Evolutionary conservation across 352 stramenopile species (phyloP).

Genomic region (Pythium brachiatum): DNA sequence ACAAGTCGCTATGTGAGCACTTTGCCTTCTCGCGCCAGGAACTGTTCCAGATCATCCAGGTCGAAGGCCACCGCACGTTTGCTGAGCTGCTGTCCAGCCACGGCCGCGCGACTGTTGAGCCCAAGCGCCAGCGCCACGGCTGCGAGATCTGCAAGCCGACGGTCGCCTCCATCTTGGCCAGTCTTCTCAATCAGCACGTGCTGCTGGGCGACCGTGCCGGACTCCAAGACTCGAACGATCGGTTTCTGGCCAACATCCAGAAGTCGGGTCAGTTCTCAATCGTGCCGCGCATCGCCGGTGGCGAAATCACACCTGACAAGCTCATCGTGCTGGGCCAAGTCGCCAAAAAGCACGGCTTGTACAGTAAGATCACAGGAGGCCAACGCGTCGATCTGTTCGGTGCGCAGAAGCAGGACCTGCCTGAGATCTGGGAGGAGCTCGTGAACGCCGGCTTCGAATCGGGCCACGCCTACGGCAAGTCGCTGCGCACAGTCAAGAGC

Average conservation of each 20-base stretch:
- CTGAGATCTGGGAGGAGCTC: slow-evolving; percentile 91
- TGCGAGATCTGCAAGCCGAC: slow-evolving; percentile 93
- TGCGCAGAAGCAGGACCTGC: slow-evolving; percentile 89
- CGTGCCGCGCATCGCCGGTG: slow-evolving; percentile 88
- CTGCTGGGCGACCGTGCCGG: slow-evolving; percentile 73
- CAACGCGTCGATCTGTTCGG: slow-evolving; percentile 93
- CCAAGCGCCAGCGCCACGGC: slow-evolving; percentile 51
- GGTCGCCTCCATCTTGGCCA: slow-evolving; percentile 90
- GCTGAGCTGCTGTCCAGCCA: slow-evolving; percentile 83
- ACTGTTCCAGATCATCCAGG: slow-evolving; percentile 85
- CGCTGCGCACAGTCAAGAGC: slow-evolving; percentile 91
- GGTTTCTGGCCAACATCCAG: slow-evolving; percentile 92
- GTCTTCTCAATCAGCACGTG: slow-evolving; percentile 85
- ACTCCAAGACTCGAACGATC: slow-evolving; percentile 93
- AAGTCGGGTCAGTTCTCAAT: slow-evolving; percentile 92
- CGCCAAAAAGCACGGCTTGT: slow-evolving; percentile 89
- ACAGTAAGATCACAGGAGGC: slow-evolving; percentile 94
- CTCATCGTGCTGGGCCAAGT: slow-evolving; percentile 88
- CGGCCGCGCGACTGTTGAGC: slow-evolving; percentile 40
- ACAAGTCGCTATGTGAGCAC: slow-evolving; percentile 91
- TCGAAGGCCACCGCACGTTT: slow-evolving; percentile 86
- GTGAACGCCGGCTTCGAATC: slow-evolving; percentile 89
- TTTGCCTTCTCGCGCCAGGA: slow-evolving; percentile 89
- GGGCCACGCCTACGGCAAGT: slow-evolving; percentile 92
- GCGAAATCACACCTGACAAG: slow-evolving; percentile 89